Base-by-base conservation (phyloP, 1,284 basidiomycete genomes). In the Tetrapyrgos nigripes region DNA sequence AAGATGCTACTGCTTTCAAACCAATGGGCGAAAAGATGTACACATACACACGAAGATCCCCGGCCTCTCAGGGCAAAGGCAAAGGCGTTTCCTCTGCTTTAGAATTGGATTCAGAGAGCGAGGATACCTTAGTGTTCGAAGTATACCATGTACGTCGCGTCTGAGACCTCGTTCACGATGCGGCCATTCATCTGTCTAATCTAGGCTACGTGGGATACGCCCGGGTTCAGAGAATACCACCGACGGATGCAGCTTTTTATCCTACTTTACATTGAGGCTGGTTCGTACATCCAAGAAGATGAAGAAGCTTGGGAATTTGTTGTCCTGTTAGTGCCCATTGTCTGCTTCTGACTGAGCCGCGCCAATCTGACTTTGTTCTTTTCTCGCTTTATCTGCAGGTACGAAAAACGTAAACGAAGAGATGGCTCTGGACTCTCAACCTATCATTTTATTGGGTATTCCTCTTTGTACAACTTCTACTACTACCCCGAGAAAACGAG, bases 181-280 rank as follows among this genome's bases (percentile, higher is more conserved):
- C 28, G 26, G 28, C 19, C 23, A 52, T 58, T 61, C 23, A 62
- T 35, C 19, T 24, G 51, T 51, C 29, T 28, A 58, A 55, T 43
- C 50, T 56, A 64, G 93, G 73, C 87, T 24, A 96, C 88, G 5
- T 97, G 94, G 87, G 77, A 87, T 60, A 94, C 95, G 1, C 87
- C 92, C 4, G 96, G 94, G 3, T 99, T 98, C 77, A 84, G 83
- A 67, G 94, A 97, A 73, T 96, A 94, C 67, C 97, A 98, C 70
- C 84, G 91, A n/a, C 82, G 88, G 55, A 97, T 97, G 91, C 97
- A 98, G 75, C 73, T 98, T 55, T 98, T 98, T 71, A 93, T 97
- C 58, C 76, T 97, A 44, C 79, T 99, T 8, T 98, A 94, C 76
- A 97, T 99, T 70, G 97, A 99, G 72, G 97, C 88, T 6, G 96